phyloP scores from a whole-genome alignment of 345 rosid genomes.

The Aquilaria yunnanensis region DNA sequence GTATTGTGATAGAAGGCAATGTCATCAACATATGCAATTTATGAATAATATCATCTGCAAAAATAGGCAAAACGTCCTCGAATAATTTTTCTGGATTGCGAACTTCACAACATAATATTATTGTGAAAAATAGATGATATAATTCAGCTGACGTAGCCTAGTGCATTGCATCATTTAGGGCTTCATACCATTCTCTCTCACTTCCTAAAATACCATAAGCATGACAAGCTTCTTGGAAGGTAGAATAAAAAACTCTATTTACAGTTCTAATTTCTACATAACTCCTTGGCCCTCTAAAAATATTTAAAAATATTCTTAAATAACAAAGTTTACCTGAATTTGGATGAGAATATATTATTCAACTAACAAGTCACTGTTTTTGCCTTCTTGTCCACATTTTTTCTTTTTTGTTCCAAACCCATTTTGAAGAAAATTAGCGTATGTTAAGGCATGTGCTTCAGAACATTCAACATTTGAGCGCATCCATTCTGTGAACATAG shows the following conservation, averaged over 20 bases:
- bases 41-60: neutral
- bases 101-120: neutral
- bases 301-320: neutral
- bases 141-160: neutral
- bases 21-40: too few relatives aligned
- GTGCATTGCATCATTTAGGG: neutral
- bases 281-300: neutral
- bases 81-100: neutral
- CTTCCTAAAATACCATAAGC: neutral
- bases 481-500: neutral
- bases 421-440: neutral
- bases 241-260: neutral
- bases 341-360: neutral
- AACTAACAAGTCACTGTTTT: neutral
- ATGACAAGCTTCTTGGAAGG: neutral
- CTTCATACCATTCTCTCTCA: neutral
- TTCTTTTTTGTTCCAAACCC: neutral
- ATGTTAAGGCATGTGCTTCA: neutral
- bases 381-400: neutral
- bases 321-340: neutral
- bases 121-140: neutral
- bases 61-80: neutral
- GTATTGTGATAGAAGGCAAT: neutral
- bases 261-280: neutral
- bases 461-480: too few relatives aligned